These are phyloP conservation scores for Neophaeococcomyces aloes DNA, from an alignment of 2,329 filamentous ascomycete species.

Conservation along the genomic window DNA sequence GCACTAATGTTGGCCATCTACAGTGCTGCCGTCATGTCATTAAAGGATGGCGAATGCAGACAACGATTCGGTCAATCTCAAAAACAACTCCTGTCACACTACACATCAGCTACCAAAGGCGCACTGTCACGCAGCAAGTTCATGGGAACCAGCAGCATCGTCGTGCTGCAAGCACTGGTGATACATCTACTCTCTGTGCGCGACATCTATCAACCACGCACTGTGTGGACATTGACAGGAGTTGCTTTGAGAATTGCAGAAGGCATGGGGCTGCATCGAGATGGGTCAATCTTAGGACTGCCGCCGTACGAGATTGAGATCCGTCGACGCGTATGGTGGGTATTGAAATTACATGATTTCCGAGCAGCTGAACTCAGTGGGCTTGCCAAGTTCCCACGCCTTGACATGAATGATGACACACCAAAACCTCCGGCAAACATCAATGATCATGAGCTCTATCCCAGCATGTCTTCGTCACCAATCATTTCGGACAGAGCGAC, in stretches of 20 bases:
- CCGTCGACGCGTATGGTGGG: constrained; percentile 58
- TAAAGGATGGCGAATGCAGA: constrained; percentile 23
- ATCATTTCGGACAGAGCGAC: constrained; percentile 11
- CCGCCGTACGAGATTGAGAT: constrained; percentile 57
- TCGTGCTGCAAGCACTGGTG: constrained; percentile 49
- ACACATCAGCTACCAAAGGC: constrained; percentile 18
- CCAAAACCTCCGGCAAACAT: constrained; percentile 42
- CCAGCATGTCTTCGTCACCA: constrained; percentile 20
- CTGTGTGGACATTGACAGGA: constrained; percentile 51
- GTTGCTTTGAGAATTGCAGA: constrained; percentile 54
- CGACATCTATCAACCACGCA: constrained; percentile 49
- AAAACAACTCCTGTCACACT: constrained; percentile 19
- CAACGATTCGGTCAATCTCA: constrained; percentile 18
- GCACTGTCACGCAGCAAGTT: constrained; percentile 19
- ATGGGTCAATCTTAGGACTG: constrained; percentile 47
- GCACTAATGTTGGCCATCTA: constrained; percentile 29
- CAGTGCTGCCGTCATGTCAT: constrained; percentile 24
- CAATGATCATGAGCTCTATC: constrained; percentile 49
- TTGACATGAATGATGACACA: constrained; percentile 19
- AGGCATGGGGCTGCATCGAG: constrained; percentile 56
- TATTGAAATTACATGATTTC: constrained; percentile 33
- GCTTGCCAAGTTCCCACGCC: constrained; percentile 16
- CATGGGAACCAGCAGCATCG: constrained; percentile 35
- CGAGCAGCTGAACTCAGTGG: constrained; percentile 23
- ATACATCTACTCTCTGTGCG: constrained; percentile 49